phyloP scores from a whole-genome alignment of 2,329 filamentous ascomycete genomes.

The Calonectria crousiana region DNA sequence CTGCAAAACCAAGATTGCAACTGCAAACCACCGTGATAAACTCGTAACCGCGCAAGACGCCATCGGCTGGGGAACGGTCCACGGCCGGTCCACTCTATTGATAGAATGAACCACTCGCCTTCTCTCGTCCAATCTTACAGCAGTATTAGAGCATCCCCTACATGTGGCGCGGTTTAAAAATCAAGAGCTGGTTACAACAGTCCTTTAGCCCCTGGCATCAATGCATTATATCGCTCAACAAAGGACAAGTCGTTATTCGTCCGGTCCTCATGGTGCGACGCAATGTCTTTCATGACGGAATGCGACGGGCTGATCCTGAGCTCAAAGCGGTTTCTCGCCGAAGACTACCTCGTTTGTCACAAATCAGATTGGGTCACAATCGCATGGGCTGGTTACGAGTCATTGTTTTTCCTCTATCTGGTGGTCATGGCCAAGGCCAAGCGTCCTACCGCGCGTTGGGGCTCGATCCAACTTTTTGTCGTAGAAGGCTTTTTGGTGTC shows the following conservation, averaged over 20 bases:
- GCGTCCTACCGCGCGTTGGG: background rate
- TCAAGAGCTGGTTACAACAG: conserved; percentile 6
- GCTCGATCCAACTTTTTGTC: background rate
- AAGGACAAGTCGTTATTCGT: conserved; percentile 23
- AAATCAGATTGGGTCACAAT: background rate
- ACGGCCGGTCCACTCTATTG: conserved; percentile 33
- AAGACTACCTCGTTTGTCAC: background rate
- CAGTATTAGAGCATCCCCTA: conserved; percentile 24
- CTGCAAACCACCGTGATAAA: conserved; percentile 14
- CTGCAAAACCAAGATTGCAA: background rate
- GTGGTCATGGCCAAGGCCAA: background rate
- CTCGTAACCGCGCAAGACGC: conserved; percentile 31
- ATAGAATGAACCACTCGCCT: conserved; percentile 25
- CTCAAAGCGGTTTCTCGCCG: background rate
- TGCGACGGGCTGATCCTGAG: background rate
- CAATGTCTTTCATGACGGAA: background rate
- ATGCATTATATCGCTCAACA: conserved; percentile 31
- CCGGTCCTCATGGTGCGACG: conserved; percentile 2
- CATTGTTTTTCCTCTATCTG: background rate
- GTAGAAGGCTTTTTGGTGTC: background rate
- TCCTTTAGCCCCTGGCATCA: conserved; percentile 12
- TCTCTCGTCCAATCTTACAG: conserved; percentile 30
- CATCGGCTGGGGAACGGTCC: conserved; percentile 27
- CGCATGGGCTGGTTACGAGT: background rate
- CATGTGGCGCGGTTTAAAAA: conserved; percentile 24